Base-by-base conservation (phyloP, 78 protist species). In the slime mould (Dictyostelium discoideum) region DNA sequence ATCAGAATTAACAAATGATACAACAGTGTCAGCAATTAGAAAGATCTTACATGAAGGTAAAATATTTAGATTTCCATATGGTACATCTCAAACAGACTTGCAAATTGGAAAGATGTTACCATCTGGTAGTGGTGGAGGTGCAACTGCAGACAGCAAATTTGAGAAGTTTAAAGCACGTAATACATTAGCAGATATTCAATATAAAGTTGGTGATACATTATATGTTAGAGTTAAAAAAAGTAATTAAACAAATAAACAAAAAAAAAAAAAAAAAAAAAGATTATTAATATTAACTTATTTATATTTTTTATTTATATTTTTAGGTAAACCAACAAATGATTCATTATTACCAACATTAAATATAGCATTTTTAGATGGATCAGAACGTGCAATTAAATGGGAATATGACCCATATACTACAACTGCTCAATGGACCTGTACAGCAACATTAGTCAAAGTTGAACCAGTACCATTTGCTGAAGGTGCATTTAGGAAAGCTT, bases 351-450 rank as follows among this genome's bases (percentile, higher is more conserved):
- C 95, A 77, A 90, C 95, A 48, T 50, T 90, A 73, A 80, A 90
- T 90, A 26, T 90, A 54, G n/a, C 86, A 60, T 48, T 90, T 60
- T 67, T 90, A 73, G 88, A 90, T 16, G 79, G 86, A 20, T 77
- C 88, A 72, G 95, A 90, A 37, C 74, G 95, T 67, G 95, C 77
- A 24, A 54, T 90, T 48, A 90, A 90, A 54, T 90, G 95, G 95
- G 95, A 90, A n/a, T 90, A 72, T 72, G 86, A 90, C 42, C 95
- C 95, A 44, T 90, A 82, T n/a, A 73, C 95, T 11, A 82, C 95
- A 20, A 90, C 95, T 72, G 95, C 85, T 10, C 95, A 90, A 72
- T 90, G 95, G 95, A 67, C 95, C 20, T 90, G 95, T n/a, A 72
- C 88, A 5, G 95, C 95, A 5, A 82, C 85, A 10, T 5, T 90